phyloP scores from a whole-genome alignment of 2,329 filamentous ascomycete species.

The Xylaria sp. region DNA sequence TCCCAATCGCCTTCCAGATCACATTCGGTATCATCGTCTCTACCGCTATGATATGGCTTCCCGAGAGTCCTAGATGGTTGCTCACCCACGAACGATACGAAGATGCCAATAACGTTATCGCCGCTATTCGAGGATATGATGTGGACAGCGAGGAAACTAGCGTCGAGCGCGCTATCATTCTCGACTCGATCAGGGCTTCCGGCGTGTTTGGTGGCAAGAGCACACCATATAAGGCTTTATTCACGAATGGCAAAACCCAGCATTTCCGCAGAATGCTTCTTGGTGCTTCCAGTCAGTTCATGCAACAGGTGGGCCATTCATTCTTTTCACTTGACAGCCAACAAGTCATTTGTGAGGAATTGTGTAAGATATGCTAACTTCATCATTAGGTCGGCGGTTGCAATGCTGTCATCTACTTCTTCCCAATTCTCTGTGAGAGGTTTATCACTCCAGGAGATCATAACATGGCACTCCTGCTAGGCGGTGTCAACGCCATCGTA shows the following conservation, averaged over 20 bases:
- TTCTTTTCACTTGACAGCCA: not conserved
- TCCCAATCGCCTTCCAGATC: conserved; percentile 63
- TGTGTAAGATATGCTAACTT: conserved; percentile 4
- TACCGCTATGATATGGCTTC: conserved; percentile 56
- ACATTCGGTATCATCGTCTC: conserved; percentile 57
- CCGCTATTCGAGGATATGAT: conserved; percentile 53
- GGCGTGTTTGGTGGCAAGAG: conserved; percentile 55
- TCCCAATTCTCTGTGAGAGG: conserved; percentile 65
- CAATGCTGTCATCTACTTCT: conserved; percentile 69
- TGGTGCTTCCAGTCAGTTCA: conserved; percentile 67
- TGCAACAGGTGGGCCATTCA: conserved; percentile 61
- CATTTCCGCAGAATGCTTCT: conserved; percentile 72
- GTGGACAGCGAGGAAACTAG: conserved; percentile 66
- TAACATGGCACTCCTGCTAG: conserved; percentile 62
- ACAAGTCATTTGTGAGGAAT: not conserved
- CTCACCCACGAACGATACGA: conserved; percentile 60
- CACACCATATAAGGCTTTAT: conserved; percentile 62
- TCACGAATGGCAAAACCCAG: conserved; percentile 71
- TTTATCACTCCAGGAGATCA: conserved; percentile 53
- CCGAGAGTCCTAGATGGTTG: conserved; percentile 59
- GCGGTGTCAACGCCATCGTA: conserved; percentile 66
- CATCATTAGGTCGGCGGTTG: conserved; percentile 58
- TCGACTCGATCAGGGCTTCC: conserved; percentile 69
- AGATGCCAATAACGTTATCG: conserved; percentile 51
- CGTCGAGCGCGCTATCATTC: conserved; percentile 67